Evolutionary conservation across 192 early-diverging fungal genomes (phyloP), one percentile per base, ranked within the genome.

Genomic region (Lobosporangium transversale): DNA sequence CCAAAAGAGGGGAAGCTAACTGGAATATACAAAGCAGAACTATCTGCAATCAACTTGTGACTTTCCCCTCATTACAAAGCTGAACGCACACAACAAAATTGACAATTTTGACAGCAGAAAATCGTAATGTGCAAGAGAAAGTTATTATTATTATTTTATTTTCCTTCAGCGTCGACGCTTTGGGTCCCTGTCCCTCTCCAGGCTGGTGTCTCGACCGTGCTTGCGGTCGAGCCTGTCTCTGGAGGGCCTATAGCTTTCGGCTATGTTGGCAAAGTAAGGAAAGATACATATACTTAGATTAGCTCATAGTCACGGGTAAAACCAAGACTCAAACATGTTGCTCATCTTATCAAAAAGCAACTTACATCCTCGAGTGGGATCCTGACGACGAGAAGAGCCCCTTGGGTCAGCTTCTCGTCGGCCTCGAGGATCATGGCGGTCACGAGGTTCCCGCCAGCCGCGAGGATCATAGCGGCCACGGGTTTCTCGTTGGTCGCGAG

Each of bases 221-320:
- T 70, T 70, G 12, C 59, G 68, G 21, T 70, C 68, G 68, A 70
- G 36, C 57, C 68, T 3, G 53, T 70, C 68, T 43, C 68, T 61
- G 17, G 59, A 49, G 0, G 62, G 55, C 30, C 27, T 29, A 6
- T 30, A 3, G 12, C 23, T 9, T 17, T 50, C 48, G 23, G 27
- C 3, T 23, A 21, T 27, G 23, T 24, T n/a, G n/a, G n/a, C n/a
- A n/a, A n/a, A 17, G 23, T 6, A 49, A 49, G 23, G 21, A 21
- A 21, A 9, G 18, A 49, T 23, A 2, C 23, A 0, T 49, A 5
- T 7, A 30, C 27, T 18, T 27, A 26, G 29, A 53, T 17, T 15
- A 30, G 29, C 12, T 32, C 8, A 32, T 10, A n/a, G n/a, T n/a
- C n/a, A n/a, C n/a, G n/a, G n/a, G n/a, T n/a, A n/a, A n/a, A n/a